These are phyloP conservation scores for Passiflora organensis DNA, from an alignment of 345 rosid genomes.

Conservation along the genomic window DNA sequence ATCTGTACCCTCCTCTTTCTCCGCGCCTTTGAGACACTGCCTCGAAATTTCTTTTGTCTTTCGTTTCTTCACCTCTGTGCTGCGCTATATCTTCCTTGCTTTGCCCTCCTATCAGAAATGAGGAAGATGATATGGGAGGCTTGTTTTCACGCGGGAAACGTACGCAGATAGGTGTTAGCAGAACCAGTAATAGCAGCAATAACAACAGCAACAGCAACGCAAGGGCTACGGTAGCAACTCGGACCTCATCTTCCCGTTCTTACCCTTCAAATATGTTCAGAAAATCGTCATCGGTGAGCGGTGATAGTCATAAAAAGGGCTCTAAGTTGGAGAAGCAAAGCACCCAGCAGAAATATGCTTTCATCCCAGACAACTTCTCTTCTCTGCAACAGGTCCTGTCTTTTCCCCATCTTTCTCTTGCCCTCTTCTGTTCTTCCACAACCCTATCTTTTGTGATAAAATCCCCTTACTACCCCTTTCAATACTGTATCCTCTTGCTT, in stretches of 20 bases:
- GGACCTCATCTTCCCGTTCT: neutral
- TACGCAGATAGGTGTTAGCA: too few species aligned
- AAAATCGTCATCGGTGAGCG: neutral
- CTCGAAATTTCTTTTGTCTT: neutral
- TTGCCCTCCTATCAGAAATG: too few species aligned
- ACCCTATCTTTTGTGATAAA: neutral
- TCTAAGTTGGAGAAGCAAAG: neutral
- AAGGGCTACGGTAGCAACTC: neutral
- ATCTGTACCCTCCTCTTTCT: too few species aligned
- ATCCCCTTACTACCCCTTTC: neutral
- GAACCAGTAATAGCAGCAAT: neutral
- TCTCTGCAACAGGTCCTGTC: conserved; percentile 33
- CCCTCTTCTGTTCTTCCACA: neutral
- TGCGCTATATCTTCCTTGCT: neutral
- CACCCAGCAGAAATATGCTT: conserved; percentile 26
- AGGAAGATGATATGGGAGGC: conserved; percentile 15
- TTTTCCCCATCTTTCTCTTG: neutral
- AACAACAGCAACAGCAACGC: neutral
- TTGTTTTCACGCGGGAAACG: neutral
- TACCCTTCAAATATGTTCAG: neutral
- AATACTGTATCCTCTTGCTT: neutral
- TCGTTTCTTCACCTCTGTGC: neutral
- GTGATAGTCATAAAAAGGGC: neutral
- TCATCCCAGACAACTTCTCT: conserved; percentile 36
- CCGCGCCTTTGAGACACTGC: neutral